Evolutionary conservation across 2,329 filamentous ascomycete species (phyloP).

Genomic region (Venturia carpophila): DNA sequence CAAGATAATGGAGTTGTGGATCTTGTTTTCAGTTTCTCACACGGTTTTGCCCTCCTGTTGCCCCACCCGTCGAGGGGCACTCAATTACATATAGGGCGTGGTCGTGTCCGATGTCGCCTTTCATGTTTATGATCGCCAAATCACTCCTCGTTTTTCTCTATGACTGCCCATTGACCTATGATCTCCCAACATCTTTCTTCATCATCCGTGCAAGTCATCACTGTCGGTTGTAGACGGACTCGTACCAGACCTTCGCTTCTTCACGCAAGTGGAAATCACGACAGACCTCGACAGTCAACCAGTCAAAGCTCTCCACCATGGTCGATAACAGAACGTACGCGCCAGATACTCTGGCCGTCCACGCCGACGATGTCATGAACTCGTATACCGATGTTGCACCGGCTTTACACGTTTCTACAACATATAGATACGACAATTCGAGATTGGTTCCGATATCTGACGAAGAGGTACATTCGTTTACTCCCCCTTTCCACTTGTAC

Average conservation of each 20-base stretch:
- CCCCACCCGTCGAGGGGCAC: neutral
- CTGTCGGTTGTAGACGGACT: too few relatives aligned
- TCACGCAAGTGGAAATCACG: neutral
- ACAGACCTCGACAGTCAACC: neutral
- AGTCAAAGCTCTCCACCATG: neutral
- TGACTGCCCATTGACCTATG: neutral
- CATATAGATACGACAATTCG: constrained; percentile 76
- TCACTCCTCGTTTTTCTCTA: neutral
- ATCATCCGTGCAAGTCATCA: neutral
- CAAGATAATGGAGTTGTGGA: constrained; percentile 8
- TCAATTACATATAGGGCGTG: neutral
- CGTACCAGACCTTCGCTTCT: neutral
- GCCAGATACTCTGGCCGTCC: constrained; percentile 60
- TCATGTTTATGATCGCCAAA: neutral
- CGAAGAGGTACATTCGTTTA: constrained; percentile 44
- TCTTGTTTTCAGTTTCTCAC: neutral
- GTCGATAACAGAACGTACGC: neutral
- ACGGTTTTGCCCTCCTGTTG: neutral
- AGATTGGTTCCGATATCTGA: constrained; percentile 46
- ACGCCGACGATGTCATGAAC: constrained; percentile 74
- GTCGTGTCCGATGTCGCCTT: neutral
- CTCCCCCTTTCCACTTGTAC: constrained; percentile 21
- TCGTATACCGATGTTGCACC: constrained; percentile 71
- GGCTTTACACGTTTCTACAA: constrained; percentile 83
- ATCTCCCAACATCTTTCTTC: neutral